Conservation (phyloP, 345 rosid species). For the Populus nigra region DNA sequence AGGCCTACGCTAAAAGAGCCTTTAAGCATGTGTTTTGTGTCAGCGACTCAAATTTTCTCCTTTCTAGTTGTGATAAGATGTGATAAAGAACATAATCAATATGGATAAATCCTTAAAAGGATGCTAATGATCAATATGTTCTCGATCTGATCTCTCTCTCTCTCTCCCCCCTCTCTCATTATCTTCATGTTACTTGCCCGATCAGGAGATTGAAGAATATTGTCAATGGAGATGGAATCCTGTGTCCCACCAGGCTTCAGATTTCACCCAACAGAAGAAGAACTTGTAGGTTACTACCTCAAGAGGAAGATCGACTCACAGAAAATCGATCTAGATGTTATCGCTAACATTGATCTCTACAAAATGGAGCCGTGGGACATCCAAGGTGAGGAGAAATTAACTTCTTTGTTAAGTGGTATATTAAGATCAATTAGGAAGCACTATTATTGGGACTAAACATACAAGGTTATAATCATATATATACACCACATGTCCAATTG, state of each 20-base stretch:
- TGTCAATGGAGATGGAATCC: constrained; percentile 60
- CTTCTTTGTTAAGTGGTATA: neutral
- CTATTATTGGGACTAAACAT: neutral
- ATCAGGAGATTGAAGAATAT: constrained; percentile 29
- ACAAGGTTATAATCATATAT: neutral
- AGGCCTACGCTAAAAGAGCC: constrained; percentile 33
- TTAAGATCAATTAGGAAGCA: neutral
- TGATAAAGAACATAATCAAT: neutral
- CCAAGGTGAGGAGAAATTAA: constrained; percentile 50
- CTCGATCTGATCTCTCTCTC: constrained; percentile 4
- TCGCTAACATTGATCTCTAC: constrained; percentile 84
- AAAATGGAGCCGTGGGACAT: constrained; percentile 99
- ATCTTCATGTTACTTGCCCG: neutral
- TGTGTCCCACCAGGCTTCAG: constrained; percentile 91
- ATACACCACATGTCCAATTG: neutral
- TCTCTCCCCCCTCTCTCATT: constrained; percentile 12
- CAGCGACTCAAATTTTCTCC: neutral
- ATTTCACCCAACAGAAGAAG: constrained; percentile 97
- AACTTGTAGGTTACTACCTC: constrained; percentile 93
- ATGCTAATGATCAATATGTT: neutral
- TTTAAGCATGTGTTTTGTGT: constrained; percentile 43
- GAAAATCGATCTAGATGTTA: constrained; percentile 78
- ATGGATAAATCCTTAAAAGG: neutral
- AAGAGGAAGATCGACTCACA: constrained; percentile 66
- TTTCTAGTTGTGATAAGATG: neutral